These are phyloP conservation scores for Eucalyptus lansdowneana DNA, from an alignment of 345 rosid species.

Conservation along the genomic window DNA sequence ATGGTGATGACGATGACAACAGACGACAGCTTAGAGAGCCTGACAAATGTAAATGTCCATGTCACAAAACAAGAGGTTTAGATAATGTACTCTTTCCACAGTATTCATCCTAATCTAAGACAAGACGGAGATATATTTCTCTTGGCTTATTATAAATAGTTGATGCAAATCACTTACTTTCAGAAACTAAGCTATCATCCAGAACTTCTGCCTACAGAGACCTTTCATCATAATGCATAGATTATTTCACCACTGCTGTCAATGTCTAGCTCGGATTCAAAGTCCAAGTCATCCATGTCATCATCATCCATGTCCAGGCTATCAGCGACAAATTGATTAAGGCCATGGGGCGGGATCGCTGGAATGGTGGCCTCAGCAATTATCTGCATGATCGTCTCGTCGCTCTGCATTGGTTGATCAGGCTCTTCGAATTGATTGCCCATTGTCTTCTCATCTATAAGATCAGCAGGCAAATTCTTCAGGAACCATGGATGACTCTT, in stretches of 20 bases:
- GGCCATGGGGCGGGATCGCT: constrained; percentile 32
- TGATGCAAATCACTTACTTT: background rate
- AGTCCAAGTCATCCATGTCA: constrained; percentile 82
- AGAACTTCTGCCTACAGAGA: background rate
- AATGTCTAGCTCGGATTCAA: constrained; percentile 74
- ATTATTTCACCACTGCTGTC: constrained; percentile 94
- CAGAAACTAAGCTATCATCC: background rate
- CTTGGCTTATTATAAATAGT: background rate
- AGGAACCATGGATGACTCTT: constrained; percentile 77
- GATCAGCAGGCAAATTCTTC: constrained; percentile 79
- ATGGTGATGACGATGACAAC: background rate
- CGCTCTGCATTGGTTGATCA: constrained; percentile 82
- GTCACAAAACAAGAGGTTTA: background rate
- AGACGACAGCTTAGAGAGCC: background rate
- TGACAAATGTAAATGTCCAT: background rate
- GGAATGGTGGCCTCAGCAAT: constrained; percentile 89
- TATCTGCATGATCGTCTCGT: constrained; percentile 86
- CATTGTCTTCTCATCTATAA: constrained; percentile 47
- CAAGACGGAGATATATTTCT: background rate
- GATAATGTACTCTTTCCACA: background rate
- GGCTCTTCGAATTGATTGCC: constrained; percentile 59
- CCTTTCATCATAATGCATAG: constrained; percentile 42
- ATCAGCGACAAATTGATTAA: constrained; percentile 42
- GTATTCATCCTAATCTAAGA: background rate
- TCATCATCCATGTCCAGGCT: constrained; percentile 74